These are phyloP conservation scores for Fusarium anguioides DNA, from an alignment of 2,329 filamentous ascomycete genomes.

Conservation along the genomic window DNA sequence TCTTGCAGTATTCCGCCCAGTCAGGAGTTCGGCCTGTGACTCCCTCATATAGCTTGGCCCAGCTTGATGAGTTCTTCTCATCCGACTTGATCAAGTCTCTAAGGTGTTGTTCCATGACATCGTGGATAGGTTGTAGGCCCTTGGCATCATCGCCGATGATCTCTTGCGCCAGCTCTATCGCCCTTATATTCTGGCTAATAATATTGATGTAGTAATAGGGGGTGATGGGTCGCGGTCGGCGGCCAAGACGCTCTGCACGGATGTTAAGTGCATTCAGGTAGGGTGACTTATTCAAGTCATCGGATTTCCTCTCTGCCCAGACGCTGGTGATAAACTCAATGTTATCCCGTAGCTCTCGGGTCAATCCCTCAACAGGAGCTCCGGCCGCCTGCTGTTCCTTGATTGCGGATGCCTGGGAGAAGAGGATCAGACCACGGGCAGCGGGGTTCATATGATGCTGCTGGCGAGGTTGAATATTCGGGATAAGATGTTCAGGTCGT, in stretches of 20 bases:
- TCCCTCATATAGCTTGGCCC: conserved; percentile 43
- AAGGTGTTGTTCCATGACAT: conserved; percentile 53
- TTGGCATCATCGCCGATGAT: conserved; percentile 50
- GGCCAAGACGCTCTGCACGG: neutral
- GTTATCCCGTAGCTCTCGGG: conserved; percentile 46
- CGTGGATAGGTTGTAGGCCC: conserved; percentile 53
- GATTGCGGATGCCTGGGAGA: conserved; percentile 43
- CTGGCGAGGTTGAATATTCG: conserved; percentile 24
- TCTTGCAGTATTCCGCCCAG: conserved; percentile 38
- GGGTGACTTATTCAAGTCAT: conserved; percentile 32
- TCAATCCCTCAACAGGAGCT: conserved; percentile 40
- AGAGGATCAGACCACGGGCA: conserved; percentile 49
- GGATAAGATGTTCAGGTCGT: conserved; percentile 53
- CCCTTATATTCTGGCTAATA: conserved; percentile 52
- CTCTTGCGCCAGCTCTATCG: conserved; percentile 58
- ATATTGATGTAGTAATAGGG: conserved; percentile 44
- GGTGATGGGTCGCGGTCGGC: conserved; percentile 27
- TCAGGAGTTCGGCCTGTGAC: conserved; percentile 45
- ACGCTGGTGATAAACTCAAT: conserved; percentile 42
- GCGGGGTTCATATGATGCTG: conserved; percentile 43
- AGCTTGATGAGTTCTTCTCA: conserved; percentile 27
- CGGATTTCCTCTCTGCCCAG: conserved; percentile 40
- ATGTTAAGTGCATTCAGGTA: conserved; percentile 46
- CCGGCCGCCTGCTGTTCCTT: conserved; percentile 43
- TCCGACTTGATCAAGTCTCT: conserved; percentile 33